Conservation (phyloP, 257 asterid genomes). For the Scutellaria galericulata region DNA sequence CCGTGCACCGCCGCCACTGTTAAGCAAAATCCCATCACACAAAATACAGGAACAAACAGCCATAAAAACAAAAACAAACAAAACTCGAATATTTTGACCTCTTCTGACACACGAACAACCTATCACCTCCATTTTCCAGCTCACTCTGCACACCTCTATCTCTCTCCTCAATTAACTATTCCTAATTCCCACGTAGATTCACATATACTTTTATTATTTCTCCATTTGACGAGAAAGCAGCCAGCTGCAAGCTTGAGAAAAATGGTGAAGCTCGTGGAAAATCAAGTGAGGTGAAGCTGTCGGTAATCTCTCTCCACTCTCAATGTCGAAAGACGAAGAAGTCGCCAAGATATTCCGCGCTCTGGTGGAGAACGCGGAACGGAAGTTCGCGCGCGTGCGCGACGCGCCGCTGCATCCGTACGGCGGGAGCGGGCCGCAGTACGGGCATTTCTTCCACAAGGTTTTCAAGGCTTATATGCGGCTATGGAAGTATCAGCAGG, state of each 20-base stretch:
- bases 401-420: conserved; percentile 90
- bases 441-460: conserved; percentile 71
- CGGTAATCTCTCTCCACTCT: conserved; percentile 2
- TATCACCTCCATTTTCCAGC: conserved; percentile 45
- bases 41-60: conserved; percentile 27
- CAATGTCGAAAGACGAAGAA: conserved; percentile 64
- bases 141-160: conserved; percentile 36
- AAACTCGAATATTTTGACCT: conserved; percentile 45
- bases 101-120: conserved; percentile 42
- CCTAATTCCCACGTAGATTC: conserved; percentile 19
- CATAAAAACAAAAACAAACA: conserved; percentile 17
- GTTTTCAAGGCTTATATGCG: conserved; percentile 86
- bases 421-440: conserved; percentile 60
- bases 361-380: conserved; percentile 81
- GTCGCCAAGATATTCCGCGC: conserved; percentile 64
- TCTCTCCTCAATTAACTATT: conserved; percentile 32
- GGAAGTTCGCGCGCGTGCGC: conserved; percentile 87
- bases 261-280: conserved; percentile 37
- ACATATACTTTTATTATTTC: background rate
- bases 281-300: conserved; percentile 30
- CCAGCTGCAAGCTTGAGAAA: conserved; percentile 18
- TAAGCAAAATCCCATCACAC: conserved; percentile 4
- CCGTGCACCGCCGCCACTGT: conserved; percentile 32
- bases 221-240: conserved; percentile 29
- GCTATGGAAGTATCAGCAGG: conserved; percentile 94